Evolutionary conservation across 2,329 filamentous ascomycete genomes (phyloP).

Genomic region (Aspergillus pseudoviridinutans): DNA sequence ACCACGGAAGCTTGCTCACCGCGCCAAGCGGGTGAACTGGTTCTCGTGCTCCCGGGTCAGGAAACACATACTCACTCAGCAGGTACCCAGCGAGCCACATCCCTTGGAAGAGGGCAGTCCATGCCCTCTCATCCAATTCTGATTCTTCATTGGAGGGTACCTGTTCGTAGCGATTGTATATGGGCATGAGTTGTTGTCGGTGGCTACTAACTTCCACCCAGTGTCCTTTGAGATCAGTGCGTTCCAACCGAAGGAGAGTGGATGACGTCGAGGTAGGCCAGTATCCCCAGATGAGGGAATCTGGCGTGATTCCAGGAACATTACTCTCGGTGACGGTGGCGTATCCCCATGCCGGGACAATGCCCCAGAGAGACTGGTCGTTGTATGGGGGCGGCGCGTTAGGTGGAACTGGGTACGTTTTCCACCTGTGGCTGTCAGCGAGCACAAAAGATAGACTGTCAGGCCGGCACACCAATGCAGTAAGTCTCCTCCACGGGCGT

Average conservation of each 20-base stretch:
- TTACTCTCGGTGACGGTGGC: constrained; percentile 42
- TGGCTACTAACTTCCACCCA: constrained; percentile 36
- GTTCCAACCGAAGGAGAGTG: constrained; percentile 33
- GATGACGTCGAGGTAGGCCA: constrained; percentile 38
- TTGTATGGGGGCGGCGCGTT: constrained; percentile 24
- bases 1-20: constrained; percentile 24
- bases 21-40: constrained; percentile 9
- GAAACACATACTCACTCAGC: constrained; percentile 30
- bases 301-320: constrained; percentile 27
- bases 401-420: constrained; percentile 40
- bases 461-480: constrained; percentile 5
- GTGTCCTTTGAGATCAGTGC: constrained; percentile 22
- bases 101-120: constrained; percentile 22
- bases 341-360: constrained; percentile 48
- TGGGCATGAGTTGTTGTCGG: constrained; percentile 34
- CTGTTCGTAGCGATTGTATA: constrained; percentile 44
- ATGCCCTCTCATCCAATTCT: constrained; percentile 11
- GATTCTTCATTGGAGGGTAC: background rate
- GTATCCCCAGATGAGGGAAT: constrained; percentile 41
- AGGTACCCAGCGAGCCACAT: constrained; percentile 27
- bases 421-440: constrained; percentile 30
- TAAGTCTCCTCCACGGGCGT: constrained; percentile 9
- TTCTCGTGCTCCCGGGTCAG: background rate
- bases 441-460: background rate
- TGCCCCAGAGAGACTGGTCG: constrained; percentile 40